These are phyloP conservation scores for Ettlia oleoabundans DNA, from an alignment of 139 green algal species.

Conservation along the genomic window DNA sequence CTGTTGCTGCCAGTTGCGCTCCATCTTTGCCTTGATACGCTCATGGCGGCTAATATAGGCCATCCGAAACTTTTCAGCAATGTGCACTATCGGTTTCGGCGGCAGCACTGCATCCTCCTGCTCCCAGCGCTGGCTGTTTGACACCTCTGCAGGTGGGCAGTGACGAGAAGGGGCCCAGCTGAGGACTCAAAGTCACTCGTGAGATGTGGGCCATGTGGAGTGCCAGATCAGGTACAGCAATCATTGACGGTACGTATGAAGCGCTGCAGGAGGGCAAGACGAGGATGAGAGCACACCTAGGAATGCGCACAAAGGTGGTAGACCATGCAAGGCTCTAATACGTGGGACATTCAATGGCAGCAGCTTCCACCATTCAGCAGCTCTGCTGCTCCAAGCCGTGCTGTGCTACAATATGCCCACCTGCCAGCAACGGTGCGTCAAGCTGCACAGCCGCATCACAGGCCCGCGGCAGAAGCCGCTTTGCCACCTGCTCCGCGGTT, in stretches of 20 bases:
- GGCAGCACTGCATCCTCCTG: not conserved
- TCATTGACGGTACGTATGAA: too few relatives aligned
- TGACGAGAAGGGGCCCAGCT: too few relatives aligned
- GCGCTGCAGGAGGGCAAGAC: too few relatives aligned
- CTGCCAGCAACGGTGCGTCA: slow-evolving; percentile 23
- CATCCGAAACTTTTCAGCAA: slow-evolving; percentile 30
- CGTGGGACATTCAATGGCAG: not conserved
- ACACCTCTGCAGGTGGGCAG: slow-evolving; percentile 22
- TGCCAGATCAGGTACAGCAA: too few relatives aligned
- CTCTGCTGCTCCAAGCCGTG: not conserved
- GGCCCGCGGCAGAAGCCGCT: not conserved
- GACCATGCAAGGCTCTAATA: too few relatives aligned
- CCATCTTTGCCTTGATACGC: not conserved
- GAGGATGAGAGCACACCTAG: too few relatives aligned
- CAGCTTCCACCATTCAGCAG: not conserved
- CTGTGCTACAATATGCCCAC: not conserved
- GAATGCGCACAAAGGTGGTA: too few relatives aligned
- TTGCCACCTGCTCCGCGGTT: not conserved
- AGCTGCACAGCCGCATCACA: not conserved
- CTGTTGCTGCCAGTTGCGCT: slow-evolving; percentile 10
- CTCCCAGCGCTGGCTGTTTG: slow-evolving; percentile 13
- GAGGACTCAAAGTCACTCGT: too few relatives aligned
- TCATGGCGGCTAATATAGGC: not conserved
- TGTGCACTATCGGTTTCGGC: slow-evolving; percentile 12
- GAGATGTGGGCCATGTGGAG: too few relatives aligned